Base-by-base conservation (phyloP, 805 yeast genomes). In the Kuraishia hungarica region DNA sequence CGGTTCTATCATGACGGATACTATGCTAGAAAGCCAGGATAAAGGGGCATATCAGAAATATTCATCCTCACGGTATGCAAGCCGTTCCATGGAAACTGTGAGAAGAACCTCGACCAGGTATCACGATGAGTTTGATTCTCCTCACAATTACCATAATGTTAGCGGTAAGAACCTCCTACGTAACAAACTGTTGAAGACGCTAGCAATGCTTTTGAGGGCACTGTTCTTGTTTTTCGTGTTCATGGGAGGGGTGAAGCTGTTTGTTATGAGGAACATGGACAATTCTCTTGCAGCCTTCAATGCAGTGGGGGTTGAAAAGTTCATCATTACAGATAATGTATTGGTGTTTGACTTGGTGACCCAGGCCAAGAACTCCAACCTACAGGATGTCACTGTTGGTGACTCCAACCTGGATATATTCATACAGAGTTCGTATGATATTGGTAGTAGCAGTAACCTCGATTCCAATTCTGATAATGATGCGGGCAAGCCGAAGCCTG, bases 341-440 rank as follows among this genome's bases (percentile, higher is more conserved):
- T 54, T 70, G 20, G 58, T 68, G 20, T 61, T 71, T 53, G 73
- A 70, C 54, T 52, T 70, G n/a, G 59, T 59, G 8, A 62, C 67
- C 2, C 19, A 49, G 10, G 59, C 69, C 1, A 59, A 49, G 15
- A 68, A 70, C 57, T 49, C 55, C 7, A 70, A 71, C 55, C 56
- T 65, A n/a, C 72, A 69, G 57, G 69, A 67, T 54, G 57, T 70
- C 2, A 50, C 58, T 6, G 61, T 71, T 7, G 65, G 68, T 66
- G 59, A 63, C n/a, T 58, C 64, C 61, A 67, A 69, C 55, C 46
- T 71, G 21, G 73, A 71, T 57, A 64, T 70, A 0, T 68, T 71
- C 47, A 46, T 70, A 8, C 54, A 51, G 29, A 2, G 56, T 17
- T 35, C 43, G n/a, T 13, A 35, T 35, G 17, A 51, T 43, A 19